A percentile compares a stretch with the other conserved stretches of the same genome.
These are phyloP conservation scores for Hyaloperonospora arabidopsidis DNA, from an alignment of 352 stramenopile species.

Conservation along the genomic window DNA sequence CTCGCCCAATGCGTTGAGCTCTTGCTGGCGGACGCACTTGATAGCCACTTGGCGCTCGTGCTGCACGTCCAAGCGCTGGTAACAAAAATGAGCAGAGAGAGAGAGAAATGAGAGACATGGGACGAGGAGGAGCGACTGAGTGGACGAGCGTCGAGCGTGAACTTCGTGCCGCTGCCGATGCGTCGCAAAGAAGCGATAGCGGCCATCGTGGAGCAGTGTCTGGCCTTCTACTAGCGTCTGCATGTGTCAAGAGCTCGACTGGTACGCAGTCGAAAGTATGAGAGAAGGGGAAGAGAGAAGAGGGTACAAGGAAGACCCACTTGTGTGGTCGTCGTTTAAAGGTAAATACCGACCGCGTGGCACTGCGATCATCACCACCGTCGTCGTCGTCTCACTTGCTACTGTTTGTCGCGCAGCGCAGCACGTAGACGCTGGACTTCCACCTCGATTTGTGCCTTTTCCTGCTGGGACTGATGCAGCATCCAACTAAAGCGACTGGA, in stretches of 20 bases:
- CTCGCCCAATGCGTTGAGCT: conserved; percentile 48
- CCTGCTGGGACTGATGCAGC: conserved; percentile 63
- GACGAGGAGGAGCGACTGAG: background rate
- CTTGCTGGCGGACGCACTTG: conserved; percentile 49
- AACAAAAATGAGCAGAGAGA: background rate
- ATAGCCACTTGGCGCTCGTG: conserved; percentile 46
- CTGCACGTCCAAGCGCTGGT: conserved; percentile 43
- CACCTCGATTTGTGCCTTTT: conserved; percentile 52
- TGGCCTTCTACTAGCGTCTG: conserved; percentile 59
- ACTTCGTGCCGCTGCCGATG: conserved; percentile 50
- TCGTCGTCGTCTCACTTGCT: conserved; percentile 12
- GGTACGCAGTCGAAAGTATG: too few relatives aligned
- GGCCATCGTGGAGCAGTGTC: conserved; percentile 48
- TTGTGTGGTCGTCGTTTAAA: background rate
- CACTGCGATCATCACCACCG: too few relatives aligned
- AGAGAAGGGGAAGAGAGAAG: too few relatives aligned
- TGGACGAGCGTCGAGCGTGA: too few relatives aligned
- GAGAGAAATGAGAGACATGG: background rate
- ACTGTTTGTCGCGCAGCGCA: conserved; percentile 28
- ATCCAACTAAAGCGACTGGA: conserved; percentile 55
- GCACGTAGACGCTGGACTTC: conserved; percentile 64
- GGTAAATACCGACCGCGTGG: conserved; percentile 24
- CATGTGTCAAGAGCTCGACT: conserved; percentile 1
- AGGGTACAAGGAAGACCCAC: too few relatives aligned
- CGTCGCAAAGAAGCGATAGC: conserved; percentile 69